Evolutionary conservation across 495 filamentous ascomycete genomes (phyloP).

Genomic region (Xylaria castorea): DNA sequence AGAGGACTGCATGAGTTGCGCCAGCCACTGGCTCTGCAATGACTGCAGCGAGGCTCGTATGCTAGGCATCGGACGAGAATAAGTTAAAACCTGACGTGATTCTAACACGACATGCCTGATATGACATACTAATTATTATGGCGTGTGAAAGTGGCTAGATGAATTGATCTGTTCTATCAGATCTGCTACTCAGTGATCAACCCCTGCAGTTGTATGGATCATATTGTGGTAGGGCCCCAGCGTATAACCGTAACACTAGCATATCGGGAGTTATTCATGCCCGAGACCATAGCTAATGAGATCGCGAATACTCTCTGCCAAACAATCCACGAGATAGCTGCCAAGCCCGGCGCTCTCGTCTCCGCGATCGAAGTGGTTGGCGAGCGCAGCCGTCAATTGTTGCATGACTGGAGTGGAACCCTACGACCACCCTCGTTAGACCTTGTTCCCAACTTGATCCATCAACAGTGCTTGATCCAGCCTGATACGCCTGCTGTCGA

Average conservation of each 20-base stretch:
- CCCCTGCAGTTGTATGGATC: no score
- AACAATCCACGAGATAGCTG: background rate
- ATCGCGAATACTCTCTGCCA: background rate
- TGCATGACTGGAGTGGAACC: conserved; percentile 12
- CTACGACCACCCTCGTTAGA: background rate
- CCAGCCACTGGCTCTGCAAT: no score
- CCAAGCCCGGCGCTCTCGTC: background rate
- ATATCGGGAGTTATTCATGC: conserved; percentile 6
- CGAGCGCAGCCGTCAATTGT: background rate
- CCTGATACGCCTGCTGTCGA: conserved; percentile 43
- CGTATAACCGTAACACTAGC: background rate
- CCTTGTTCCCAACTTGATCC: conserved; percentile 7
- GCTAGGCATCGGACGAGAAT: no score
- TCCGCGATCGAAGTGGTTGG: background rate
- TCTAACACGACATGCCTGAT: no score
- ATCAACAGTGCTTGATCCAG: conserved; percentile 12
- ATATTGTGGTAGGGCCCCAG: background rate
- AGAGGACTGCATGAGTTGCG: no score
- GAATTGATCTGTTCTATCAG: no score
- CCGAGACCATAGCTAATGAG: background rate
- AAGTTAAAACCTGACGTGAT: no score
- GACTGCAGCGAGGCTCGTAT: no score
- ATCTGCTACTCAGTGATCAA: no score
- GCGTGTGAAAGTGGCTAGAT: no score
- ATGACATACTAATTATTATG: no score